Conservation (phyloP, 2,329 filamentous ascomycete species). For the Fusarium lyarnte region DNA sequence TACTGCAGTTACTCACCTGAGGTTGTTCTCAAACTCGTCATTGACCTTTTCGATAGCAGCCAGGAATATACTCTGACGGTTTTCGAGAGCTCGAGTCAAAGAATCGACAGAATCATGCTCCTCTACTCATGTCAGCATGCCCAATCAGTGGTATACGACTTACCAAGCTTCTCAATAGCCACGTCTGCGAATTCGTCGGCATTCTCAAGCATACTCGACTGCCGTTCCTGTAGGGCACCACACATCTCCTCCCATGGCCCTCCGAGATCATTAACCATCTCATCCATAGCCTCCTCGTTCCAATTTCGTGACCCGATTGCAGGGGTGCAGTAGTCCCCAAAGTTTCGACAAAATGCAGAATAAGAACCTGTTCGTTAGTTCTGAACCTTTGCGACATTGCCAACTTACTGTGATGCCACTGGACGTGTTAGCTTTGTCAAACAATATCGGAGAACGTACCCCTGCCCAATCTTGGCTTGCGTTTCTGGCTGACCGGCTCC, state of each 20-base stretch:
- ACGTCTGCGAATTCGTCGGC: neutral
- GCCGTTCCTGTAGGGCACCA: neutral
- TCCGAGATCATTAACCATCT: constrained; percentile 49
- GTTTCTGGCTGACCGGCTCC: constrained; percentile 36
- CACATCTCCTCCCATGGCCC: constrained; percentile 46
- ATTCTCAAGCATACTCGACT: neutral
- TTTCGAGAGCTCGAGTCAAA: constrained; percentile 42
- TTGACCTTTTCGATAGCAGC: constrained; percentile 42
- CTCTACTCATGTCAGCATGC: neutral
- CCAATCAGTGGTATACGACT: rapidly evolving
- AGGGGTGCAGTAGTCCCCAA: constrained; percentile 49
- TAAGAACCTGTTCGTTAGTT: constrained; percentile 45
- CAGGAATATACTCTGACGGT: constrained; percentile 42
- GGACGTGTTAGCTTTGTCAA: constrained; percentile 2
- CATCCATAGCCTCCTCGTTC: constrained; percentile 55
- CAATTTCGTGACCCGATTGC: constrained; percentile 48
- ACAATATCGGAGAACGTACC: constrained; percentile 44
- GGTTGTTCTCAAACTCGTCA: constrained; percentile 35
- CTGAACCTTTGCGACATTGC: neutral
- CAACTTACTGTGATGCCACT: constrained; percentile 44
- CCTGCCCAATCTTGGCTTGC: constrained; percentile 47
- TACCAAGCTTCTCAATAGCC: constrained; percentile 31
- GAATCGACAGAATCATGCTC: neutral
- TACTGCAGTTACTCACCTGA: constrained; percentile 3
- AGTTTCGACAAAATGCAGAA: constrained; percentile 55